Evolutionary conservation across 805 yeast species (phyloP).

Genomic region (Saccharomycopsis fermentans): DNA sequence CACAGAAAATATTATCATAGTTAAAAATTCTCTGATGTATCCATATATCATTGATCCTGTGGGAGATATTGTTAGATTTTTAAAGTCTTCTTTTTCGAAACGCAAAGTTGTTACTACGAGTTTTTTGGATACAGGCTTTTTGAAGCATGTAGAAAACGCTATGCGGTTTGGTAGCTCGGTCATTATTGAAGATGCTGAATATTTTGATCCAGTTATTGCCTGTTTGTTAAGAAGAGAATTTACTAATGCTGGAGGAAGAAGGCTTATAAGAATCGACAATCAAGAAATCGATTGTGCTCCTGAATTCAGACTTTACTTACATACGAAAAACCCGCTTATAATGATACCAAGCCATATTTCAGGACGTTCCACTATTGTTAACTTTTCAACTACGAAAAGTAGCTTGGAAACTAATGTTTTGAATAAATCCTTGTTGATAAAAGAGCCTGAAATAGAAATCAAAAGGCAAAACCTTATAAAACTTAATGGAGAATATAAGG

Average conservation of each 20-base stretch:
- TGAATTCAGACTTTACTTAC: slow-evolving; percentile 49
- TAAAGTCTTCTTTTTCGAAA: slow-evolving; percentile 27
- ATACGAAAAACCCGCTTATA: slow-evolving; percentile 47
- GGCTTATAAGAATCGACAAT: slow-evolving; percentile 48
- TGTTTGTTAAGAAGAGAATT: slow-evolving; percentile 54
- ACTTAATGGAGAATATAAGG: slow-evolving; percentile 49
- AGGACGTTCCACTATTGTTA: slow-evolving; percentile 52
- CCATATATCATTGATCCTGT: slow-evolving; percentile 73
- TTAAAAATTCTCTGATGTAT: slow-evolving; percentile 29
- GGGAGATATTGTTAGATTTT: slow-evolving; percentile 32
- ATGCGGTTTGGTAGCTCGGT: slow-evolving; percentile 73
- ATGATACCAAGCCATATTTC: slow-evolving; percentile 43
- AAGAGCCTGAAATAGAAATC: slow-evolving; percentile 57
- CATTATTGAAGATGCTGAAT: slow-evolving; percentile 70
- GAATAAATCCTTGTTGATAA: slow-evolving; percentile 41
- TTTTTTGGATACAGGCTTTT: slow-evolving; percentile 57
- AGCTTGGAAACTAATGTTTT: slow-evolving; percentile 56
- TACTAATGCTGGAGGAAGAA: slow-evolving; percentile 59
- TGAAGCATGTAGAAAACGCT: slow-evolving; percentile 67
- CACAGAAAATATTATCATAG: slow-evolving; percentile 52
- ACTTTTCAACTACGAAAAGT: slow-evolving; percentile 63
- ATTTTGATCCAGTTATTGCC: slow-evolving; percentile 63
- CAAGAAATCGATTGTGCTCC: slow-evolving; percentile 58
- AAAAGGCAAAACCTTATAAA: slow-evolving; percentile 44
- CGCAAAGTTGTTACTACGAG: slow-evolving; percentile 47